phyloP scores from a whole-genome alignment of 257 asterid species.

The Rhazya stricta region DNA sequence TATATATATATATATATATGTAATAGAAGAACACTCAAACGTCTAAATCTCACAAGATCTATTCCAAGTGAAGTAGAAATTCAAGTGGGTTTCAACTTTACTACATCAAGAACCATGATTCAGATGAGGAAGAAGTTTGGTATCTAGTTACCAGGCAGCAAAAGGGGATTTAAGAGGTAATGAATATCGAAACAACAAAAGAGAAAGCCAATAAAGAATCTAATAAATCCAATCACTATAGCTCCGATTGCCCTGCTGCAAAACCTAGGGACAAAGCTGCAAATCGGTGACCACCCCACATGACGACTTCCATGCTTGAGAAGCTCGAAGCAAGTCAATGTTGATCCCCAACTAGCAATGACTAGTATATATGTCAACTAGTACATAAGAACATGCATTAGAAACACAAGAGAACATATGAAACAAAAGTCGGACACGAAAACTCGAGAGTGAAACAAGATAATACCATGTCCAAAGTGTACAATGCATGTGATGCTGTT shows the following conservation, averaged over 20 bases:
- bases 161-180: background rate
- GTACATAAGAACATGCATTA: background rate
- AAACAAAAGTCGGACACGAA: no score
- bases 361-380: background rate
- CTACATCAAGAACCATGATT: background rate
- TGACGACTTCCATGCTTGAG: background rate
- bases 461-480: slow-evolving; percentile 7
- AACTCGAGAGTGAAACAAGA: no score
- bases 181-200: slow-evolving; percentile 1
- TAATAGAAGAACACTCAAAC: no score
- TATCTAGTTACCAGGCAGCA: background rate
- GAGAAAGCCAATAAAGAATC: background rate
- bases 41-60: no score
- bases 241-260: background rate
- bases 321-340: background rate
- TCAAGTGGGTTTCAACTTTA: no score
- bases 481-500: background rate
- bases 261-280: background rate
- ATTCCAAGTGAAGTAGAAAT: no score
- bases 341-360: background rate
- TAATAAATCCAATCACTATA: background rate
- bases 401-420: background rate
- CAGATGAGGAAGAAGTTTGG: background rate
- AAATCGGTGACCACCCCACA: background rate
- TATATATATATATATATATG: no score